Evolutionary conservation across 2,329 filamentous ascomycete species (phyloP).

Genomic region (Pseudogymnoascus sp.): DNA sequence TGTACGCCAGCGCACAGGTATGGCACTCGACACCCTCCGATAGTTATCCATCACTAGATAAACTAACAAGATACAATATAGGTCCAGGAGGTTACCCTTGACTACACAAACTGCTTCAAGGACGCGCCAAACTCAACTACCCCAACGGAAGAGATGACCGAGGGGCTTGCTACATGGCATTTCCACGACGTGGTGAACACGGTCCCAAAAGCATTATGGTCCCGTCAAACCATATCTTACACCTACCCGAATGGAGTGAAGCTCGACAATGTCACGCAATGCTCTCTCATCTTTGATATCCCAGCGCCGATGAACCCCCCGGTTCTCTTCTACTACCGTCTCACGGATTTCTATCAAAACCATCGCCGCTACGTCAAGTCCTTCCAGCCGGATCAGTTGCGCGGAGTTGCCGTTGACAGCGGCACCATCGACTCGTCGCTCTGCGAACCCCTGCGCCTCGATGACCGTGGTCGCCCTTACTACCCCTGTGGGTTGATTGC

Average conservation of each 20-base stretch:
- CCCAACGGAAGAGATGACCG: slow-evolving; percentile 44
- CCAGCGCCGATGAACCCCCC: slow-evolving; percentile 73
- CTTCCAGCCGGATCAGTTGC: slow-evolving; percentile 74
- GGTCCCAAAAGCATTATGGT: slow-evolving; percentile 19
- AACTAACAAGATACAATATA: slow-evolving; percentile 30
- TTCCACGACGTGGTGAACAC: slow-evolving; percentile 50
- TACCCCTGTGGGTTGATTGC: slow-evolving; percentile 95
- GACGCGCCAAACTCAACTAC: slow-evolving; percentile 42
- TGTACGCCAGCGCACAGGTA: slow-evolving; percentile 80
- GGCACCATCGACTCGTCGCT: slow-evolving; percentile 57
- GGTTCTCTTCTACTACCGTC: slow-evolving; percentile 87
- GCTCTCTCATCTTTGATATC: slow-evolving; percentile 70
- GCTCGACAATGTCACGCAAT: slow-evolving; percentile 40
- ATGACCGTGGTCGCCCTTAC: slow-evolving; percentile 56
- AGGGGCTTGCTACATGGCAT: slow-evolving; percentile 51
- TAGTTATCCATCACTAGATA: neutral
- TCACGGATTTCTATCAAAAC: slow-evolving; percentile 98
- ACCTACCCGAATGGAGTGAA: slow-evolving; percentile 32
- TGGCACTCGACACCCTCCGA: slow-evolving; percentile 18
- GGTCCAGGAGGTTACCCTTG: slow-evolving; percentile 85
- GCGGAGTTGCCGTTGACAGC: slow-evolving; percentile 57
- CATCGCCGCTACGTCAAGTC: slow-evolving; percentile 93
- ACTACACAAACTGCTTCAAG: slow-evolving; percentile 72
- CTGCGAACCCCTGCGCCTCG: slow-evolving; percentile 64
- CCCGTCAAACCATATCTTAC: slow-evolving; percentile 31